Evolutionary conservation across 164 flowering plant species (phyloP), one percentile per base, ranked within the genome.

Genomic region (Vitis riparia): DNA sequence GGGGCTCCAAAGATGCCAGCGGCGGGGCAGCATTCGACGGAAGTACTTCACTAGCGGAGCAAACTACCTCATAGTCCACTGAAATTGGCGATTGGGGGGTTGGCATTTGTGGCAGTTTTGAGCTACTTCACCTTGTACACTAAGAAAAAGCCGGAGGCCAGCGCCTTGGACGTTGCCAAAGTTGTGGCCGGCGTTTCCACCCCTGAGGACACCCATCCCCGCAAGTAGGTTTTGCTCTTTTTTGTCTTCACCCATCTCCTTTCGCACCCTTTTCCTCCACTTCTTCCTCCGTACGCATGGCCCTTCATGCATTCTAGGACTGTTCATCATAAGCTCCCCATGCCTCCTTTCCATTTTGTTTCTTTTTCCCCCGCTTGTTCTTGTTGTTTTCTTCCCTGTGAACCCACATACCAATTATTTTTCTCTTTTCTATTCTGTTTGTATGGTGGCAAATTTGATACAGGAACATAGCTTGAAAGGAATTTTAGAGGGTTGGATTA

Each of bases 61-160:
- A 69, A 67, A 16, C n/a, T 81, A 32, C 77, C 76, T 0, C 61
- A 8, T 47, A 62, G 79, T 68, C 76, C 75, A 1, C 8, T 71
- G 51, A 72, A 19, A 59, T 69, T 81, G 79, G 77, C 82, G 5
- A 3, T 79, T 9, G 83, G 66, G 1, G 90, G 90, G 1, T 29
- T 76, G 11, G 77, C 68, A 0, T 61, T 77, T 8, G 52, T 56
- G 1, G 83, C 75, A 8, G 64, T 61, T 55, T 15, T 87, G 0
- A 85, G 78, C n/a, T 87, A 84, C 73, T 61, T 76, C 51, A 76
- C 77, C 17, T 66, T 88, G 55, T 88, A 79, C 48, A 63, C 81
- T 49, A 81, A 80, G 76, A 88, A 88, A 50, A 88, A 85, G 72
- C 86, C 92, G 1, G 88, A 86, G 50, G 89, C 84, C 14, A 70